Evolutionary conservation across 257 asterid species (phyloP).

Genomic region (Nicotiana paniculata): DNA sequence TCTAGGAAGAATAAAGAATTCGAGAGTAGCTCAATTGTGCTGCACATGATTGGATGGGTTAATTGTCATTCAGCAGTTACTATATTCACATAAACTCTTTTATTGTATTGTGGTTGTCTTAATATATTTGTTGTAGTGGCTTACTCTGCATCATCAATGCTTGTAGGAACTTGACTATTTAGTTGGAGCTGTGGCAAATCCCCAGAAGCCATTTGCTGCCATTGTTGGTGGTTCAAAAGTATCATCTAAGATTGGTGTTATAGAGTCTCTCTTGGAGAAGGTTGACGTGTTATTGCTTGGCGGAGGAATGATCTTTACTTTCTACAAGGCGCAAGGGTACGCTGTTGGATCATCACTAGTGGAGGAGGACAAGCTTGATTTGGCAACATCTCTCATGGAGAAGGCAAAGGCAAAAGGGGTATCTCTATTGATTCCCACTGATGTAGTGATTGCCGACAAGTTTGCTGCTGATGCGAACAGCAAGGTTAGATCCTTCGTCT

Average conservation of each 20-base stretch:
- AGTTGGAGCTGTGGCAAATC: conserved; percentile 72
- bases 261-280: conserved; percentile 64
- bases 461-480: conserved; percentile 77
- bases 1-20: not conserved
- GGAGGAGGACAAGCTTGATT: conserved; percentile 78
- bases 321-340: conserved; percentile 77
- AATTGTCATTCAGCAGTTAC: conserved; percentile 1
- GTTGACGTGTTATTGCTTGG: conserved; percentile 69
- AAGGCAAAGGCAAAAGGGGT: conserved; percentile 83
- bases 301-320: conserved; percentile 84
- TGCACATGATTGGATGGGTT: not conserved
- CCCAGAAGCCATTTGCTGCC: conserved; percentile 85
- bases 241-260: conserved; percentile 65
- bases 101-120: not conserved
- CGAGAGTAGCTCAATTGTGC: not conserved
- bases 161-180: conserved; percentile 81
- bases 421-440: conserved; percentile 61
- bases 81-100: not conserved
- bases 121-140: not conserved
- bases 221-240: conserved; percentile 88
- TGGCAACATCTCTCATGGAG: conserved; percentile 62
- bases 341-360: conserved; percentile 75
- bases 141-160: not conserved
- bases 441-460: conserved; percentile 70
- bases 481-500: conserved; percentile 36